Conservation (phyloP, 2,329 filamentous ascomycete species). For the Tolypocladium capitatum region DNA sequence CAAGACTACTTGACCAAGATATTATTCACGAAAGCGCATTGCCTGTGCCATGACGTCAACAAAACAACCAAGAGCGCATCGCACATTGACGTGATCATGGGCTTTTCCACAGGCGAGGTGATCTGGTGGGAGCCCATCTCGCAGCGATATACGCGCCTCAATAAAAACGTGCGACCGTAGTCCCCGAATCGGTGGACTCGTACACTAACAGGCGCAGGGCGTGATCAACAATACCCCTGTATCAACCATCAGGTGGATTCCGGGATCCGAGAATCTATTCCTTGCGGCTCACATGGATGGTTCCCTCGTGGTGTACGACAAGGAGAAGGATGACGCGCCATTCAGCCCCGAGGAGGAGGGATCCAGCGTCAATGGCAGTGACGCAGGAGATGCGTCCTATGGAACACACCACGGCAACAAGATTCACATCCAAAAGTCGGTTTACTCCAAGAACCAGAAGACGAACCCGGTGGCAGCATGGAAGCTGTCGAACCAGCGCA, state of each 20-base stretch:
- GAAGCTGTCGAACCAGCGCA: constrained; percentile 82
- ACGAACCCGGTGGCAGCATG: constrained; percentile 83
- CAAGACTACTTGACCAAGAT: constrained; percentile 91
- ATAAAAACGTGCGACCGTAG: constrained; percentile 62
- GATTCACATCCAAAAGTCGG: constrained; percentile 74
- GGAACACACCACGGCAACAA: constrained; percentile 23
- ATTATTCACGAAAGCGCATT: constrained; percentile 91
- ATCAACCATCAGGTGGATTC: constrained; percentile 83
- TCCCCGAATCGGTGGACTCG: neutral
- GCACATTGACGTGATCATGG: constrained; percentile 87
- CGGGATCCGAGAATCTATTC: constrained; percentile 85
- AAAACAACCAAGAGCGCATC: constrained; percentile 60
- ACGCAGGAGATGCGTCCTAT: constrained; percentile 22
- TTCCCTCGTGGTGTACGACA: constrained; percentile 85
- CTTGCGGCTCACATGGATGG: constrained; percentile 88
- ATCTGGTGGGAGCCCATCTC: constrained; percentile 98
- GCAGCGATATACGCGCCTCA: constrained; percentile 87
- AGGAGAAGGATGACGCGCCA: constrained; percentile 81
- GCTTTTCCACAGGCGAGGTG: constrained; percentile 91
- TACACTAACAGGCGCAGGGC: constrained; percentile 37
- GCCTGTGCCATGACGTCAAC: constrained; percentile 89
- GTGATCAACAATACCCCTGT: constrained; percentile 78
- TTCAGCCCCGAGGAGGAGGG: constrained; percentile 58
- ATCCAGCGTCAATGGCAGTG: constrained; percentile 52
- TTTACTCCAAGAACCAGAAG: constrained; percentile 88